Evolutionary conservation across 106 monocot genomes (phyloP).

Genomic region (Platanthera guangdongensis): DNA sequence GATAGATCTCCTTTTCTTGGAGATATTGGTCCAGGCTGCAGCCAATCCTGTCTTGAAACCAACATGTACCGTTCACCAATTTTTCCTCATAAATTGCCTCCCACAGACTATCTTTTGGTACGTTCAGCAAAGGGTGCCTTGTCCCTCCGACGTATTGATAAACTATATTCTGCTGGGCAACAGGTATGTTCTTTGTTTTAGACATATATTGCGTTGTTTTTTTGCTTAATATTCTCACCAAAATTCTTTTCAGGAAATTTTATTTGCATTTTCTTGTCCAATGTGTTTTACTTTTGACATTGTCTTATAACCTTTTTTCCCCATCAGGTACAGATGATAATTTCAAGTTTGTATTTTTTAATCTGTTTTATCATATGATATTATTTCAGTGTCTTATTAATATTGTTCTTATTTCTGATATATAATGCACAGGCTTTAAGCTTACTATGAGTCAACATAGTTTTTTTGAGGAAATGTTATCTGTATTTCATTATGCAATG

Average conservation of each 20-base stretch:
- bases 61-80: slow-evolving; percentile 89
- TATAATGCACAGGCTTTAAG: no score
- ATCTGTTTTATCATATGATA: not conserved
- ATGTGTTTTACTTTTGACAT: not conserved
- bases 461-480: no score
- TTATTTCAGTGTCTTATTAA: no score
- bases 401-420: no score
- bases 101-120: slow-evolving; percentile 88
- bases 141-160: slow-evolving; percentile 86
- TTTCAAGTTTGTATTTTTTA: not conserved
- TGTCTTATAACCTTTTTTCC: no score
- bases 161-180: slow-evolving; percentile 73
- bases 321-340: not conserved
- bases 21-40: slow-evolving; percentile 72
- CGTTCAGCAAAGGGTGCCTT: slow-evolving; percentile 82
- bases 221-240: not conserved
- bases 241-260: not conserved
- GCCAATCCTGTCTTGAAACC: slow-evolving; percentile 79
- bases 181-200: slow-evolving; percentile 33
- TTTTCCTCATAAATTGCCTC: slow-evolving; percentile 74
- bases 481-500: no score
- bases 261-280: slow-evolving; percentile 1
- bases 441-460: no score
- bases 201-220: not conserved
- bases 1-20: slow-evolving; percentile 98